Base-by-base conservation (phyloP, 768 basidiomycete genomes). In the Rhizopogon roseolus region DNA sequence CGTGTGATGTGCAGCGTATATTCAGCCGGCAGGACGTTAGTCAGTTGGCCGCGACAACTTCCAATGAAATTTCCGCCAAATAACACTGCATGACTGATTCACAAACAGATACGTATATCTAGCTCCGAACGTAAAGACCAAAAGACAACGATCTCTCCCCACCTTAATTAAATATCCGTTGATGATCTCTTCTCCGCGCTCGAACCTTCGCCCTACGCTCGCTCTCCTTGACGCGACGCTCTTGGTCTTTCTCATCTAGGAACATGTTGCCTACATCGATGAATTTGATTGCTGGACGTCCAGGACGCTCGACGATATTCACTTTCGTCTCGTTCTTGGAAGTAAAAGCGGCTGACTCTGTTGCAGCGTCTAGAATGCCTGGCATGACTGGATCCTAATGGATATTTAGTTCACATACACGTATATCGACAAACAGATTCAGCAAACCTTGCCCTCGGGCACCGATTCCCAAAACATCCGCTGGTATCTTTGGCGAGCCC, bases 381-480 rank as follows among this genome's bases (percentile, higher is more conserved):
- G 85, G 80, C 37, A 90, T 74, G 41, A 87, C 66, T 8, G 85
- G 81, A 32, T 32, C 79, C 90, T 91, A 51, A 32, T 52, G 17
- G 41, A 19, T 50, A 50, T 40, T 19, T 37, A 44, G 28, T 7
- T n/a, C 37, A 11, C 13, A 9, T 16, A 41, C 3, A 8, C 29
- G 28, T 39, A 41, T 34, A 32, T 11, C 0, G 22, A 38, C 43
- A 59, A 10, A 13, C 38, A 37, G 10, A 32, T 19, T 37, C 63
- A 68, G 63, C 71, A 40, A 63, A 90, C 90, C 69, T 80, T 69
- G 54, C 84, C 82, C 61, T 93, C 90, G 9, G 77, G 76, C 38
- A 87, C 79, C 29, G 85, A 81, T 65, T 93, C 90, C 88, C 89
- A 93, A 66, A 87, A 92, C 41, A 82, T 70, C 41, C 84, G 78